A percentile compares a stretch with the other conserved stretches of the same genome.
phyloP scores from a whole-genome alignment of 164 flowering plant genomes.

The Houttuynia cordata region DNA sequence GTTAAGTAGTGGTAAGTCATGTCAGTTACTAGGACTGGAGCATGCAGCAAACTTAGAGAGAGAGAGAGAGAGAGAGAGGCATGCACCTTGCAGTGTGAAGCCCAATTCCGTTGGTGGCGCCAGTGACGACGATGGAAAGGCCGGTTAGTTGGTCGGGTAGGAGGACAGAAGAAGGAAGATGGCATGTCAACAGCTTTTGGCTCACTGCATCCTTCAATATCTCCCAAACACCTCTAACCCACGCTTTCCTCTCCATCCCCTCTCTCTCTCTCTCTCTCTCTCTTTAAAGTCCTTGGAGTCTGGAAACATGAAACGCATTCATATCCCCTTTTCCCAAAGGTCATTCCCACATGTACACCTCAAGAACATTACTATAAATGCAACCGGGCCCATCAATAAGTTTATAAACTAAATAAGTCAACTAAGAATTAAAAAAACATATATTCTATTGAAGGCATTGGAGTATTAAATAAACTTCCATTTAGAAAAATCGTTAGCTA shows the following conservation, averaged over 20 bases:
- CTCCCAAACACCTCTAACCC: constrained; percentile 14
- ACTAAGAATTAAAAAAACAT: too few species aligned
- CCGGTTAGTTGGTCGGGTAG: constrained; percentile 13
- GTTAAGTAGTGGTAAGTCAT: too few species aligned
- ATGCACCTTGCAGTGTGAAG: constrained; percentile 23
- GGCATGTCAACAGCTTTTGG: constrained; percentile 17
- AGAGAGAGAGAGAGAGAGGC: constrained; percentile 5
- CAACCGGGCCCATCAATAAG: background rate
- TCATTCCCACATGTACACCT: background rate
- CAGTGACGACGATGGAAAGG: constrained; percentile 22
- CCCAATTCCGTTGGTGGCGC: constrained; percentile 28
- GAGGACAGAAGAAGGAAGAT: constrained; percentile 18
- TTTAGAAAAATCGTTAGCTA: too few species aligned
- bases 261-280: constrained; percentile 1
- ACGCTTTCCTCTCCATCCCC: constrained; percentile 13
- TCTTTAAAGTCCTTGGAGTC: background rate
- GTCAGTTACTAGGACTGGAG: background rate
- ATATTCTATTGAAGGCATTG: background rate
- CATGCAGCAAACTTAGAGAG: background rate
- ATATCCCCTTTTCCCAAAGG: background rate
- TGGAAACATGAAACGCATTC: background rate
- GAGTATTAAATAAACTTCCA: background rate
- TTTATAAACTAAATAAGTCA: background rate
- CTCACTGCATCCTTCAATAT: constrained; percentile 14
- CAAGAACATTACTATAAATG: background rate